phyloP scores from a whole-genome alignment of 176 grass and related monocot species.

The Ensete glaucum region DNA sequence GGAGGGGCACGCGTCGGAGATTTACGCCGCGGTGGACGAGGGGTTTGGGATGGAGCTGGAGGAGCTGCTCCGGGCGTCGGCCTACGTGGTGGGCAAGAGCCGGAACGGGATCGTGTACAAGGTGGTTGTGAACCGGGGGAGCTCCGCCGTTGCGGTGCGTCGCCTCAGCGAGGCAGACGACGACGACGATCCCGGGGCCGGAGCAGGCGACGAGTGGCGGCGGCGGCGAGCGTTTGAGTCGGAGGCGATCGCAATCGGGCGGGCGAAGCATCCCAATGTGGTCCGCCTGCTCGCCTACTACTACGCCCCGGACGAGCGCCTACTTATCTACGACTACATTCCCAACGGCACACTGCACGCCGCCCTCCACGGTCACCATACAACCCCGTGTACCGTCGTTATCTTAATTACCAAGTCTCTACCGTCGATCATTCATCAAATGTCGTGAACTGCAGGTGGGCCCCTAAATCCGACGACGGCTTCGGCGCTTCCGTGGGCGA shows the following conservation, averaged over 20 bases:
- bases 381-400: not conserved
- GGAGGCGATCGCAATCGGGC: slow-evolving; percentile 64
- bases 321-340: slow-evolving; percentile 95
- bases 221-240: slow-evolving; percentile 71
- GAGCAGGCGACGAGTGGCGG: slow-evolving; percentile 38
- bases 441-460: slow-evolving; percentile 32
- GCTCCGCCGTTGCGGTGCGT: slow-evolving; percentile 57
- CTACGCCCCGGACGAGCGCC: slow-evolving; percentile 94
- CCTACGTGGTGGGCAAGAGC: slow-evolving; percentile 92
- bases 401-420: not conserved
- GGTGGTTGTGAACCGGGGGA: slow-evolving; percentile 42
- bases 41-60: slow-evolving; percentile 86
- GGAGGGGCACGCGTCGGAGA: slow-evolving; percentile 56
- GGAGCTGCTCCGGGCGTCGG: slow-evolving; percentile 81
- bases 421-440: not conserved
- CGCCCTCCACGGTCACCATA: slow-evolving; percentile 58
- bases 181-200: slow-evolving; percentile 12
- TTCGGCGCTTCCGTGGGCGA: slow-evolving; percentile 53
- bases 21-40: slow-evolving; percentile 80
- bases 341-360: slow-evolving; percentile 84
- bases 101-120: slow-evolving; percentile 82
- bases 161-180: slow-evolving; percentile 86
- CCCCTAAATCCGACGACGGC: slow-evolving; percentile 36
- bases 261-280: slow-evolving; percentile 69
- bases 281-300: slow-evolving; percentile 87